Evolutionary conservation across 2,329 filamentous ascomycete species (phyloP).

Genomic region (Westerdykella aurantiaca): DNA sequence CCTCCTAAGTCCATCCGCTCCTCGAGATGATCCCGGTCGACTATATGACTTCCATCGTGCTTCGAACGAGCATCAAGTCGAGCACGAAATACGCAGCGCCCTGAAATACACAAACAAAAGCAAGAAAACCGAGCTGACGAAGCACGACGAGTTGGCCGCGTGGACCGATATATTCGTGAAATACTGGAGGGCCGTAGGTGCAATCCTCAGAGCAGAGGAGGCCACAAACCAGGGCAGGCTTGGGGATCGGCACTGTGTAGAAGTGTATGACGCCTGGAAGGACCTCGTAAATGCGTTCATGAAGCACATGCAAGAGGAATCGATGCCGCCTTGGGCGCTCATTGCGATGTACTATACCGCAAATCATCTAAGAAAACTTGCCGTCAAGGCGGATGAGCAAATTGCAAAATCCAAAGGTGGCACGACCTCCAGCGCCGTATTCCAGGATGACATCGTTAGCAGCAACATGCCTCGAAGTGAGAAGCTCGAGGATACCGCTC

Average conservation of each 20-base stretch:
- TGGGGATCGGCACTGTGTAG: constrained; percentile 62
- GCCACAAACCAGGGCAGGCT: constrained; percentile 41
- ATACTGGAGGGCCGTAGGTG: constrained; percentile 77
- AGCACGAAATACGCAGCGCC: constrained; percentile 63
- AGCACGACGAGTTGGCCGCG: constrained; percentile 61
- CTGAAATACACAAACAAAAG: constrained; percentile 55
- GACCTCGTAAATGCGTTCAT: constrained; percentile 72
- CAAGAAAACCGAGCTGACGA: constrained; percentile 50
- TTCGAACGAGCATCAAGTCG: constrained; percentile 60
- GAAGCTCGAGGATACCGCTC: constrained; percentile 83
- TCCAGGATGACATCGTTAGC: constrained; percentile 77
- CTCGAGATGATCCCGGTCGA: constrained; percentile 56
- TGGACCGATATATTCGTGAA: constrained; percentile 81
- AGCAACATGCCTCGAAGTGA: constrained; percentile 61
- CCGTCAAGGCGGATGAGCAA: constrained; percentile 82
- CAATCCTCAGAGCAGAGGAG: constrained; percentile 63
- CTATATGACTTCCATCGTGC: constrained; percentile 66
- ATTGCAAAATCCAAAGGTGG: constrained; percentile 45
- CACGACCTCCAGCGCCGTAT: constrained; percentile 44
- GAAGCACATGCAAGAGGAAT: constrained; percentile 69
- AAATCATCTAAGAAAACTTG: constrained; percentile 80
- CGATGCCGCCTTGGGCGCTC: constrained; percentile 85
- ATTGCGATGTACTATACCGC: constrained; percentile 83
- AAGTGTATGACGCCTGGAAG: constrained; percentile 83
- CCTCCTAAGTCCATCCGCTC: constrained; percentile 66